A percentile compares a stretch with the other conserved stretches of the same genome.
phyloP scores from a whole-genome alignment of 345 rosid genomes.

The Pelargonium nanum region DNA sequence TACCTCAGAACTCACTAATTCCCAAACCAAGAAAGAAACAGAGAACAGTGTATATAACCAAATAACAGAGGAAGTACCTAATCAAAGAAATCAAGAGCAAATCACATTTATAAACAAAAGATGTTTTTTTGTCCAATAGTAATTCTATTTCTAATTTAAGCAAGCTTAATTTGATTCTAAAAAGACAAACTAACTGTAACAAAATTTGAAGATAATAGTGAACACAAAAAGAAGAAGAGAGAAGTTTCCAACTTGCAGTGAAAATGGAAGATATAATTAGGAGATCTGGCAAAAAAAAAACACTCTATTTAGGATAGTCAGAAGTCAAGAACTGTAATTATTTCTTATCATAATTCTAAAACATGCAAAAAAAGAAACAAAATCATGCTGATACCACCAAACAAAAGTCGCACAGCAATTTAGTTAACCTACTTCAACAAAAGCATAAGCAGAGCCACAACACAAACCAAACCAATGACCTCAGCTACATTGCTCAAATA shows the following conservation, averaged over 20 bases:
- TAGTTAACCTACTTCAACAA: constrained; percentile 22
- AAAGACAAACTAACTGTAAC: neutral
- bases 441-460: constrained; percentile 19
- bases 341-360: constrained; percentile 23
- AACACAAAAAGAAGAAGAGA: neutral
- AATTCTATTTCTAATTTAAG: neutral
- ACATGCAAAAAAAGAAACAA: constrained; percentile 19
- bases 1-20: too few species aligned
- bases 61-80: neutral
- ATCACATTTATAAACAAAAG: neutral
- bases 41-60: neutral
- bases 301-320: constrained; percentile 18
- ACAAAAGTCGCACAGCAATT: constrained; percentile 26
- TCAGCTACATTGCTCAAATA: constrained; percentile 7
- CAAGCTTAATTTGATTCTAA: neutral
- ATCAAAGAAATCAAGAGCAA: neutral
- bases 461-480: neutral
- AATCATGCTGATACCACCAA: constrained; percentile 32
- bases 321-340: constrained; percentile 23
- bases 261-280: neutral
- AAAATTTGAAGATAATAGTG: neutral
- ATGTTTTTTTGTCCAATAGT: neutral
- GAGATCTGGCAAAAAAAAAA: neutral
- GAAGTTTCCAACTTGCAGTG: neutral
- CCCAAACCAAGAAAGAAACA: neutral